Percentiles rank a stretch among this genome's conserved stretches.
Evolutionary conservation across 805 yeast genomes (phyloP).

Genomic region (Blastobotrys mokoenaii): DNA sequence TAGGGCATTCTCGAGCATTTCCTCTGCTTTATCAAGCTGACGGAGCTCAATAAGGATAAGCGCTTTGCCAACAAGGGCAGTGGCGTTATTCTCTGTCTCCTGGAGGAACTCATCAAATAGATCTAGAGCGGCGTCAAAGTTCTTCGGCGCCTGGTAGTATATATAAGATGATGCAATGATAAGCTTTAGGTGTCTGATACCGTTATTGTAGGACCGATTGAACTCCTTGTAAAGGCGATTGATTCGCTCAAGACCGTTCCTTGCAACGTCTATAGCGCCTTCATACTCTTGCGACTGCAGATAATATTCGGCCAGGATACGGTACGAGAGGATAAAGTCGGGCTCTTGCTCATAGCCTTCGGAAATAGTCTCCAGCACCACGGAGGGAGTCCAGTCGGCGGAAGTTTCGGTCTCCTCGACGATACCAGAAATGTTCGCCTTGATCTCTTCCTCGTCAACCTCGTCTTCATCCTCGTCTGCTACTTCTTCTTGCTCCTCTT

Average conservation of each 20-base stretch:
- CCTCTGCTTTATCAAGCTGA: conserved; percentile 45
- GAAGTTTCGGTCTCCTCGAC: no score
- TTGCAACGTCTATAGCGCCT: conserved; percentile 51
- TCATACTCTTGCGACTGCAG: conserved; percentile 55
- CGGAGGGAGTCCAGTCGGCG: conserved; percentile 33
- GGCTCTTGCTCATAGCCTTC: conserved; percentile 38
- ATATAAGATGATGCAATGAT: conserved; percentile 70
- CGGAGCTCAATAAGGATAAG: conserved; percentile 63
- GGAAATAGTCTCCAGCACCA: conserved; percentile 40
- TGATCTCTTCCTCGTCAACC: conserved; percentile 12
- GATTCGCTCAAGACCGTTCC: conserved; percentile 47
- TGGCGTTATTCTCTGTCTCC: conserved; percentile 38
- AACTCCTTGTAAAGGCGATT: conserved; percentile 33
- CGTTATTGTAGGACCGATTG: conserved; percentile 38
- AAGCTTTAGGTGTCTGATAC: conserved; percentile 53
- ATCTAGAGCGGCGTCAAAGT: conserved; percentile 64
- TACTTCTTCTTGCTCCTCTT: conserved; percentile 3
- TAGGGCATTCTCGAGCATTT: conserved; percentile 44
- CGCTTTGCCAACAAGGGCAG: conserved; percentile 77
- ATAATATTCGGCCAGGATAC: conserved; percentile 56
- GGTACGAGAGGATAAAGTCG: conserved; percentile 48
- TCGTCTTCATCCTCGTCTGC: conserved; percentile 12
- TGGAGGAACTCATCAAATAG: conserved; percentile 57
- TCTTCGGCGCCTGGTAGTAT: conserved; percentile 84
- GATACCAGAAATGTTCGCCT: no score